Conservation (phyloP, 1,139 yeast genomes). For the Komagataea norvegica region DNA sequence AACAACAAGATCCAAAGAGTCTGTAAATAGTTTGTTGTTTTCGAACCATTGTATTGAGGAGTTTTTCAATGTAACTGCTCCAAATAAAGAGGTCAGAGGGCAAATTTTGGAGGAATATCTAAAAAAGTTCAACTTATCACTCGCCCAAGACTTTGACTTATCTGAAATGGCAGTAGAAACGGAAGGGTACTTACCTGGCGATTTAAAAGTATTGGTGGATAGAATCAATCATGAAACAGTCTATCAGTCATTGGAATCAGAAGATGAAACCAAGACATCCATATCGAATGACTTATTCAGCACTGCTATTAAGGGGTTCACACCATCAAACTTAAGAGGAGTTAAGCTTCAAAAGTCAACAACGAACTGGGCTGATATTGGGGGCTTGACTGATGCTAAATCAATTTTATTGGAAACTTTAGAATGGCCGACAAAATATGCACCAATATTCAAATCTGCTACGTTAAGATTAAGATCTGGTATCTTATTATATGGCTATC, state of each 20-base stretch:
- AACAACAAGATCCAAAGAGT: constrained; percentile 60
- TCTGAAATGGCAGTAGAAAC: constrained; percentile 75
- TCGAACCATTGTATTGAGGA: constrained; percentile 71
- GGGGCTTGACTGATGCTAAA: constrained; percentile 80
- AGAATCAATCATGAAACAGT: constrained; percentile 66
- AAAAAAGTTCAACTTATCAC: constrained; percentile 26
- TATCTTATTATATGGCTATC: constrained; percentile 85
- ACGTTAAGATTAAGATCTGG: constrained; percentile 89
- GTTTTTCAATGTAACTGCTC: constrained; percentile 58
- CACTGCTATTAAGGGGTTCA: constrained; percentile 58
- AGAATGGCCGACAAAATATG: constrained; percentile 96
- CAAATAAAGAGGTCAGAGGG: constrained; percentile 59
- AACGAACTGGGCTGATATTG: constrained; percentile 82
- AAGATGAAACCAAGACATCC: constrained; percentile 14
- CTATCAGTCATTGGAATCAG: constrained; percentile 30
- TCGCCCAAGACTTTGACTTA: constrained; percentile 43
- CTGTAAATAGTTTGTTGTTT: constrained; percentile 56
- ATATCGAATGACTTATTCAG: constrained; percentile 38
- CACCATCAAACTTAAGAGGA: constrained; percentile 81
- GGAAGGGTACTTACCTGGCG: constrained; percentile 88
- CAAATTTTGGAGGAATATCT: constrained; percentile 48
- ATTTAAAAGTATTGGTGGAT: constrained; percentile 67
- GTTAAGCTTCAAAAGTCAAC: constrained; percentile 78
- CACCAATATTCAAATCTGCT: constrained; percentile 86
- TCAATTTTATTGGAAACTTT: constrained; percentile 73